phyloP scores from a whole-genome alignment of 345 rosid genomes.

The Ceriops tagal region DNA sequence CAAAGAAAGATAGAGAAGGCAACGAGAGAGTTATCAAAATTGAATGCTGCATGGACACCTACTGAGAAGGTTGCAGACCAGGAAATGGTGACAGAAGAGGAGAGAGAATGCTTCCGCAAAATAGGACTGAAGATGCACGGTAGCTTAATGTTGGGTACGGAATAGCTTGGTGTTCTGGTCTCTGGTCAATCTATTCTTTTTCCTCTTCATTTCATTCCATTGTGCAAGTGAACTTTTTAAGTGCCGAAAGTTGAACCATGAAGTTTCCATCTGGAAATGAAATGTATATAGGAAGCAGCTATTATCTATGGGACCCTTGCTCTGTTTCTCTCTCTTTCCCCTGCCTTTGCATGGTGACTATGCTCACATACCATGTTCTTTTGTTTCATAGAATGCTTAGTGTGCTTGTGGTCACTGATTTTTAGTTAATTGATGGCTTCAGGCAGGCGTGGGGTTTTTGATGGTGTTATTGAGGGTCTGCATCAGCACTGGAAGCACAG shows the following conservation, averaged over 20 bases:
- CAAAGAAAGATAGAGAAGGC: constrained; percentile 56
- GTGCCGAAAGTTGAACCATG: no score
- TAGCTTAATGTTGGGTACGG: constrained; percentile 64
- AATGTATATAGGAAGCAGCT: no score
- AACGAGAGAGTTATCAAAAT: constrained; percentile 40
- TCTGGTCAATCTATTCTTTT: background rate
- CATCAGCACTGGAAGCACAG: constrained; percentile 94
- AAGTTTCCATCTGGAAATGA: no score
- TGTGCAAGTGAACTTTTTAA: no score
- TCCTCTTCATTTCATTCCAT: background rate
- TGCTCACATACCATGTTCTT: no score
- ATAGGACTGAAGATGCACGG: constrained; percentile 67
- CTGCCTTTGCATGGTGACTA: no score
- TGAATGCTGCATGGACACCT: constrained; percentile 53
- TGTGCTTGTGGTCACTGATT: background rate
- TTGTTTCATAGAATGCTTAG: background rate
- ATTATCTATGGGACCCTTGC: no score
- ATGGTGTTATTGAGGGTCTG: constrained; percentile 80
- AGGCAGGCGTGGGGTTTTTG: constrained; percentile 85
- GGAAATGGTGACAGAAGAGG: constrained; percentile 71
- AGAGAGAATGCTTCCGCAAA: constrained; percentile 66
- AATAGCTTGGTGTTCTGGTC: constrained; percentile 15
- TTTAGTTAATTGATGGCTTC: constrained; percentile 22
- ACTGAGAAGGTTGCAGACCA: constrained; percentile 47
- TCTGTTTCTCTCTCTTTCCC: no score